These are phyloP conservation scores for Thyridium curvatum DNA, from an alignment of 2,329 filamentous ascomycete genomes.

Conservation along the genomic window DNA sequence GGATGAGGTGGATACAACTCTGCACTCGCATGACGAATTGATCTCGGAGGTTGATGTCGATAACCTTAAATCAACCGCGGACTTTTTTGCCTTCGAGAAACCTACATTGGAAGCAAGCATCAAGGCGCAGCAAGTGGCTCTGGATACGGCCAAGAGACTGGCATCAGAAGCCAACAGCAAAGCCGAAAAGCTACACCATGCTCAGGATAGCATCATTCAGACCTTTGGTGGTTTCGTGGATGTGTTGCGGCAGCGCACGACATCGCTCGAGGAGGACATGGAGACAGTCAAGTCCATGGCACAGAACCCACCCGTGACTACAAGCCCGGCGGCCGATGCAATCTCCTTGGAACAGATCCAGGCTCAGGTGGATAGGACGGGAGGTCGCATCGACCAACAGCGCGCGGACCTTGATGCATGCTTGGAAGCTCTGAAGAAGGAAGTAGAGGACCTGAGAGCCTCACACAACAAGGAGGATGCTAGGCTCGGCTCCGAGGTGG, in stretches of 20 bases:
- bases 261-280: neutral
- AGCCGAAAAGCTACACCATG: too few species aligned
- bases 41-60: slow-evolving; percentile 3
- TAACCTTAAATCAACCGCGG: neutral
- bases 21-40: neutral
- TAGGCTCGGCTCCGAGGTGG: slow-evolving; percentile 2
- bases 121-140: neutral
- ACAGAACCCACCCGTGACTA: neutral
- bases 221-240: neutral
- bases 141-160: neutral
- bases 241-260: neutral
- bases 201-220: neutral
- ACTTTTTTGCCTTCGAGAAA: slow-evolving; percentile 2
- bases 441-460: slow-evolving; percentile 3
- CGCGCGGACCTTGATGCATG: neutral
- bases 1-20: neutral
- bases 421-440: neutral
- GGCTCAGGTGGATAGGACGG: too few species aligned
- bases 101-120: neutral
- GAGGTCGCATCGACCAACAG: neutral
- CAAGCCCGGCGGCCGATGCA: too few species aligned
- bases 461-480: slow-evolving; percentile 13
- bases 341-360: too few species aligned
- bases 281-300: neutral
- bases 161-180: too few species aligned